phyloP scores from a whole-genome alignment of 257 asterid genomes.

The Gentiana dahurica region DNA sequence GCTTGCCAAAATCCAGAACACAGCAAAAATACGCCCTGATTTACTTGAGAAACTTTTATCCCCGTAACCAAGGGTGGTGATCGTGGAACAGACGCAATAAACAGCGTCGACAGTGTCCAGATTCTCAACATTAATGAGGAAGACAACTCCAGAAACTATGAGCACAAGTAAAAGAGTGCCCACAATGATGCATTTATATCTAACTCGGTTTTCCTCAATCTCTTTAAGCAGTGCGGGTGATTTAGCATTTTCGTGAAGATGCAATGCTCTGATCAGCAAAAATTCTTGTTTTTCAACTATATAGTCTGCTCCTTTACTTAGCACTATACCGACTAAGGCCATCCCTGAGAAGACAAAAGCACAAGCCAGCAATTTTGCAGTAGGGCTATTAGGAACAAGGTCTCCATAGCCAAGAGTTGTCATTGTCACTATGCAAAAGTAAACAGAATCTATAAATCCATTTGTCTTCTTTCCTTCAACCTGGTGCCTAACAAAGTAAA shows the following conservation, averaged over 20 bases:
- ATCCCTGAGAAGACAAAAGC: slow-evolving; percentile 84
- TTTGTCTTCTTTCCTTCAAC: slow-evolving; percentile 52
- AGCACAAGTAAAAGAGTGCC: slow-evolving; percentile 35
- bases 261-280: slow-evolving; percentile 53
- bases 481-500: slow-evolving; percentile 45
- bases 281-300: slow-evolving; percentile 70
- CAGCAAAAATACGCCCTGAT: slow-evolving; percentile 74
- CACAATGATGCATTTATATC: slow-evolving; percentile 40
- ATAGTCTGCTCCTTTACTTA: slow-evolving; percentile 85
- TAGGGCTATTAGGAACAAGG: slow-evolving; percentile 54
- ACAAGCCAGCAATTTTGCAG: slow-evolving; percentile 73
- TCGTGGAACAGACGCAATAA: slow-evolving; percentile 73
- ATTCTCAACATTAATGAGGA: slow-evolving; percentile 50
- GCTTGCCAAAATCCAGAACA: slow-evolving; percentile 72
- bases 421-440: slow-evolving; percentile 94
- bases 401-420: slow-evolving; percentile 97
- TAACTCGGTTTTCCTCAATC: slow-evolving; percentile 43
- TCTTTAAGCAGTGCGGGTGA: slow-evolving; percentile 40
- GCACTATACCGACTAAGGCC: slow-evolving; percentile 51
- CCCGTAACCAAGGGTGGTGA: slow-evolving; percentile 91
- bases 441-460: slow-evolving; percentile 68
- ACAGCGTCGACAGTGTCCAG: slow-evolving; percentile 56
- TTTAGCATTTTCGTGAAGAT: slow-evolving; percentile 29
- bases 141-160: slow-evolving; percentile 40
- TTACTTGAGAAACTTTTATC: slow-evolving; percentile 81